phyloP scores from a whole-genome alignment of 1,139 yeast genomes.

The Yamadazyma membranifaciens region DNA sequence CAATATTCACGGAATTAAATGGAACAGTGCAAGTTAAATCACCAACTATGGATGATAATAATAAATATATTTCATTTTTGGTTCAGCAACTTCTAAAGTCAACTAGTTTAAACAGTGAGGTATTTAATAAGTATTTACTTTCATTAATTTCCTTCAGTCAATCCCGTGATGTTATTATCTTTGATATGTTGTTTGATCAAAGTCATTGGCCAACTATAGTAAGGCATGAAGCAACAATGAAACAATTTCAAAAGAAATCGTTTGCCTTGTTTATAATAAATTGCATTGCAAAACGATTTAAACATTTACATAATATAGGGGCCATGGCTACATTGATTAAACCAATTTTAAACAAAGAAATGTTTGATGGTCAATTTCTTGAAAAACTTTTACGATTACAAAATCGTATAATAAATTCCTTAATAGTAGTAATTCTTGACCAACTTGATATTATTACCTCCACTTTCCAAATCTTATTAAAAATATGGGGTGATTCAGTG shows the following conservation, averaged over 20 bases:
- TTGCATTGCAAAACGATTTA: conserved; percentile 2
- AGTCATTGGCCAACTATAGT: conserved; percentile 21
- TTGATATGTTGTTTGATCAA: conserved; percentile 23
- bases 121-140: conserved; percentile 21
- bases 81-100: conserved; percentile 1
- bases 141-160: conserved; percentile 27
- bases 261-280: conserved; percentile 10
- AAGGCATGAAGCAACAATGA: conserved; percentile 20
- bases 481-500: conserved; percentile 30
- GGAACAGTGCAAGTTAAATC: conserved; percentile 12
- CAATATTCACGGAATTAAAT: conserved; percentile 22
- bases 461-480: not conserved
- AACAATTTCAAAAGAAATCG: conserved; percentile 24
- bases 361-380: conserved; percentile 5
- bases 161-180: conserved; percentile 18
- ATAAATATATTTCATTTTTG: conserved; percentile 4
- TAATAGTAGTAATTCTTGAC: not conserved
- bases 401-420: conserved; percentile 4
- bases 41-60: not conserved
- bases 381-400: conserved; percentile 8
- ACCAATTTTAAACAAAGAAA: conserved; percentile 1
- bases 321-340: not conserved
- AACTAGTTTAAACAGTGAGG: not conserved
- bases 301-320: conserved; percentile 1
- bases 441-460: not conserved